Conservation (phyloP, 2,329 filamentous ascomycete species). For the Apiospora arundinis region DNA sequence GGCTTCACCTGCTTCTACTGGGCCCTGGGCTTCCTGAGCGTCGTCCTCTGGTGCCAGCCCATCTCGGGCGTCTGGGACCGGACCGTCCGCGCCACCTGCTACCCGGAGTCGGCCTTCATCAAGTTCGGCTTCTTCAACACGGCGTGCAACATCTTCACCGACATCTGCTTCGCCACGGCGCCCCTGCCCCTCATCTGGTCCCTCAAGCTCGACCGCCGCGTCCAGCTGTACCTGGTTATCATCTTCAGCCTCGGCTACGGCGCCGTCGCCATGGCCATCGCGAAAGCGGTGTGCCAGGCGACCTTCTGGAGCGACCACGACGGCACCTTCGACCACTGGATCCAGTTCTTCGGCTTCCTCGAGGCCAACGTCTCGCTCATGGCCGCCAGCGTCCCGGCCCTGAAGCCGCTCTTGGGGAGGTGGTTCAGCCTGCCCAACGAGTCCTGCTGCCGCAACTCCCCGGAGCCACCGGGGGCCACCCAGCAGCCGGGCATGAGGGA, state of each 20-base stretch:
- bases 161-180: conserved; percentile 48
- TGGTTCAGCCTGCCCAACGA: conserved; percentile 16
- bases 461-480: not conserved
- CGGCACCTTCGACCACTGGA: conserved; percentile 18
- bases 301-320: not conserved
- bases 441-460: not conserved
- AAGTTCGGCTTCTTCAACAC: conserved; percentile 1
- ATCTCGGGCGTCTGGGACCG: not conserved
- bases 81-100: not conserved
- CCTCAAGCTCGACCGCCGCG: conserved; percentile 46
- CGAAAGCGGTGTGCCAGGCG: conserved; percentile 8
- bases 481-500: not conserved
- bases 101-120: not conserved
- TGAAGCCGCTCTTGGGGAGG: conserved; percentile 20
- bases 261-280: conserved; percentile 20
- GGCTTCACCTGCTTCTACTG: not conserved
- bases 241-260: conserved; percentile 50
- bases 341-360: conserved; percentile 26
- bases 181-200: conserved; percentile 50
- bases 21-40: not conserved
- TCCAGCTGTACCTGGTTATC: conserved; percentile 46
- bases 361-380: conserved; percentile 23
- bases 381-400: conserved; percentile 21
- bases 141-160: conserved; percentile 47
- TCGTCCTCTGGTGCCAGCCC: not conserved